Conservation (phyloP, 805 yeast genomes). For the Ascoidea asiatica region DNA sequence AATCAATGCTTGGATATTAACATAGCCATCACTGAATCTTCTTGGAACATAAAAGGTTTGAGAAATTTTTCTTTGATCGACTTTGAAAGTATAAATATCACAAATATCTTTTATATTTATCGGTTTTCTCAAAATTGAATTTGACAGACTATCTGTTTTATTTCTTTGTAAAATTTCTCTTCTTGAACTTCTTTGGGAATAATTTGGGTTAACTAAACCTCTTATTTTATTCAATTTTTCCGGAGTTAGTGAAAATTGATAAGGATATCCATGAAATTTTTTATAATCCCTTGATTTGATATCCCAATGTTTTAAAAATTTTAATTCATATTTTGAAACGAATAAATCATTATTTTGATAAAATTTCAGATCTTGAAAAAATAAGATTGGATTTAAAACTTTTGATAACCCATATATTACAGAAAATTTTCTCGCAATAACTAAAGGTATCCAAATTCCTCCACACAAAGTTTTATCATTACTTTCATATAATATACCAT, state of each 20-base stretch:
- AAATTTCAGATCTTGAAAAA: conserved; percentile 7
- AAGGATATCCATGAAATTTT: not conserved
- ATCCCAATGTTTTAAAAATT: conserved; percentile 1
- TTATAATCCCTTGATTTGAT: not conserved
- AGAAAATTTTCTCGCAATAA: conserved; percentile 10
- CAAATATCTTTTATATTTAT: not conserved
- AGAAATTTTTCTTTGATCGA: conserved; percentile 1
- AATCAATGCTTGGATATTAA: conserved; percentile 5
- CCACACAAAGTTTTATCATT: conserved; percentile 17
- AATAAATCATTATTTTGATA: not conserved
- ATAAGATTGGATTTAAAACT: conserved; percentile 10
- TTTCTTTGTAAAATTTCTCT: no score
- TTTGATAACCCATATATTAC: conserved; percentile 11
- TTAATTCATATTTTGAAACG: not conserved
- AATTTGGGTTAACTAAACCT: not conserved
- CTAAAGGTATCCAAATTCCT: conserved; percentile 16
- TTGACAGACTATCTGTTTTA: not conserved
- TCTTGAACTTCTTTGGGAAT: not conserved
- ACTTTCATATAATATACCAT: conserved; percentile 4
- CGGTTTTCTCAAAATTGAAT: not conserved
- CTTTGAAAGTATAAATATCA: not conserved
- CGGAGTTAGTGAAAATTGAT: not conserved
- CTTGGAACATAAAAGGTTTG: conserved; percentile 4
- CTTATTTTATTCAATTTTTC: not conserved
- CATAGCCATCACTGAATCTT: conserved; percentile 7